phyloP scores from a whole-genome alignment of 2,329 filamentous ascomycete species.

The Apiospora phragmitis region DNA sequence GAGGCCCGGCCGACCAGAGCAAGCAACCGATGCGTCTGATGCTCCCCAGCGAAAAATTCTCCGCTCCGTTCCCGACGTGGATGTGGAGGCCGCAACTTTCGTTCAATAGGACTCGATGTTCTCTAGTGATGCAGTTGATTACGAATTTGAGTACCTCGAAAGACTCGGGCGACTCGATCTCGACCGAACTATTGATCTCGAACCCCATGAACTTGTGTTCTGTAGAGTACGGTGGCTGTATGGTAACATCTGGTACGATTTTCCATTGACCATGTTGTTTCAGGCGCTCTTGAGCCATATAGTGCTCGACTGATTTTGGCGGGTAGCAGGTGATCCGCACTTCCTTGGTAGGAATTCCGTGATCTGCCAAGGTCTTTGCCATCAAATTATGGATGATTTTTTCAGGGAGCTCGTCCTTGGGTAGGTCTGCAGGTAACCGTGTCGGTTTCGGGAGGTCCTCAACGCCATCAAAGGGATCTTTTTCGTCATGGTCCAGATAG shows the following conservation, averaged over 20 bases:
- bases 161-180: conserved; percentile 12
- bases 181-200: conserved; percentile 18
- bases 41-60: conserved; percentile 13
- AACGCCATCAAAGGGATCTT: conserved; percentile 1
- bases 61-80: conserved; percentile 20
- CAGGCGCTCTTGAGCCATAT: background rate
- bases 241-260: fast-evolving
- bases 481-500: background rate
- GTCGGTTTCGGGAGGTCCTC: background rate
- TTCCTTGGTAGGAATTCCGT: background rate
- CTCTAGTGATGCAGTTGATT: conserved; percentile 12
- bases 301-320: background rate
- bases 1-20: conserved; percentile 18
- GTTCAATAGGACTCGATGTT: conserved; percentile 17
- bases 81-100: conserved; percentile 20
- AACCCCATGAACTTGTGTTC: background rate
- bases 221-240: background rate
- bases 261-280: background rate
- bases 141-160: conserved; percentile 17
- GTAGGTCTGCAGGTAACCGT: background rate
- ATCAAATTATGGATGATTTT: background rate
- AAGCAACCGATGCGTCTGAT: conserved; percentile 17
- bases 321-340: background rate
- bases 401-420: background rate
- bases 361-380: background rate